Evolutionary conservation across 805 yeast genomes (phyloP).

Genomic region (Suhomyces faveliae): DNA sequence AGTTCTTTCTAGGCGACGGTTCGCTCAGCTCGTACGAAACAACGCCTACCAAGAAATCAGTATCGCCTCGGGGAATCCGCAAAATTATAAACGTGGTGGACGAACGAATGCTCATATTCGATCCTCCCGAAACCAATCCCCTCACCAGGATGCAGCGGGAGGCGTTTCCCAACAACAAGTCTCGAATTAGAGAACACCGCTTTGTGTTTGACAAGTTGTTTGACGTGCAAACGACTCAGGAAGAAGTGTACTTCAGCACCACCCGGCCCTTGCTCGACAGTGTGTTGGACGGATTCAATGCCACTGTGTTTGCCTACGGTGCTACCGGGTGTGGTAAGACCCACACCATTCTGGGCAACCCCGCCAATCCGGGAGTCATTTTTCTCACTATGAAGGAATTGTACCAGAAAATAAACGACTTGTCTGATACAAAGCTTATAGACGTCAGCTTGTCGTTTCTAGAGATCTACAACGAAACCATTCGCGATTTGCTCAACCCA

Average conservation of each 20-base stretch:
- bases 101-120: conserved; percentile 81
- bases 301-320: conserved; percentile 94
- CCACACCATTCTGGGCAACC: conserved; percentile 79
- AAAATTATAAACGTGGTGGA: conserved; percentile 78
- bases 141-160: conserved; percentile 47
- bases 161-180: conserved; percentile 39
- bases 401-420: conserved; percentile 56
- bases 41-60: conserved; percentile 13
- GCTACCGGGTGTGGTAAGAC: conserved; percentile 99
- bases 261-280: conserved; percentile 71
- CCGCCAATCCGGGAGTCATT: conserved; percentile 74
- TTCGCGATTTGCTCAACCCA: conserved; percentile 73
- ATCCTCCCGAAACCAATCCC: conserved; percentile 76
- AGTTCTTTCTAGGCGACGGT: conserved; percentile 54
- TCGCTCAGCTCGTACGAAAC: conserved; percentile 34
- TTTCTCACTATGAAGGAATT: conserved; percentile 76
- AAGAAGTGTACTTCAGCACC: conserved; percentile 63
- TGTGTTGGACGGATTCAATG: conserved; percentile 80
- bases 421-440: conserved; percentile 52
- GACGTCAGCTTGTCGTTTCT: conserved; percentile 70
- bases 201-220: conserved; percentile 82
- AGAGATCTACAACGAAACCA: conserved; percentile 90
- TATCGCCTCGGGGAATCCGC: conserved; percentile 53
- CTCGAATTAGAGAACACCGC: conserved; percentile 66
- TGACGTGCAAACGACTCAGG: conserved; percentile 63